Conservation (phyloP, 1,284 basidiomycete species). For the Sanghuangporus baumii region DNA sequence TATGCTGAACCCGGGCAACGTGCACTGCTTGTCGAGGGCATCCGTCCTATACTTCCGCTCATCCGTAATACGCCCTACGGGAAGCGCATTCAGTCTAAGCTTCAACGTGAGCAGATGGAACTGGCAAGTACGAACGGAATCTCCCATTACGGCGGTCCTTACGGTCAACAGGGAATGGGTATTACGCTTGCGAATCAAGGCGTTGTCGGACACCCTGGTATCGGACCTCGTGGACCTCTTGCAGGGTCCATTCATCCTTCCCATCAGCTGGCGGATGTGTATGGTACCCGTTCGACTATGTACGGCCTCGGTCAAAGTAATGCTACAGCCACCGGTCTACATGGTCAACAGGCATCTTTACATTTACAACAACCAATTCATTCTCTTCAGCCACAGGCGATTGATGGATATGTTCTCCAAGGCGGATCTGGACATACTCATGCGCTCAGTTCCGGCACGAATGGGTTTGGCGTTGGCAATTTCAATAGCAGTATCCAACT, state of each 20-base stretch:
- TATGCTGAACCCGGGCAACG: slow-evolving; percentile 91
- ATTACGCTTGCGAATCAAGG: slow-evolving; percentile 53
- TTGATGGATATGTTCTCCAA: slow-evolving; percentile 76
- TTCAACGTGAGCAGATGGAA: slow-evolving; percentile 87
- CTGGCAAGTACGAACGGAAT: slow-evolving; percentile 28
- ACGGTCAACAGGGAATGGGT: slow-evolving; percentile 53
- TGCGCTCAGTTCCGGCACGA: slow-evolving; percentile 46
- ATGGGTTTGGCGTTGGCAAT: slow-evolving; percentile 45
- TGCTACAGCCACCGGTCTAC: slow-evolving; percentile 35
- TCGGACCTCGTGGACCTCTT: slow-evolving; percentile 46
- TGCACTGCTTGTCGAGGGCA: slow-evolving; percentile 83
- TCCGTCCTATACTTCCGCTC: slow-evolving; percentile 91
- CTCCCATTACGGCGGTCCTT: slow-evolving; percentile 37
- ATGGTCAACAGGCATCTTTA: slow-evolving; percentile 41
- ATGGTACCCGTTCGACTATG: slow-evolving; percentile 54
- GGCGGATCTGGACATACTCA: slow-evolving; percentile 59
- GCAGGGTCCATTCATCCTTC: slow-evolving; percentile 42
- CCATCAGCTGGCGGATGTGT: slow-evolving; percentile 62
- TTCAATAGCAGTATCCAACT: slow-evolving; percentile 30
- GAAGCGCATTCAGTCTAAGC: slow-evolving; percentile 95
- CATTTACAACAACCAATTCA: slow-evolving; percentile 46
- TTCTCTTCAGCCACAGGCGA: slow-evolving; percentile 56
- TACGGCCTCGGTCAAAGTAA: slow-evolving; percentile 44
- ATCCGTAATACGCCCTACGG: slow-evolving; percentile 97
- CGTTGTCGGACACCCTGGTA: slow-evolving; percentile 33